Base-by-base conservation (phyloP, 2,329 filamentous ascomycete genomes). In the Gaeumannomyces tritici region DNA sequence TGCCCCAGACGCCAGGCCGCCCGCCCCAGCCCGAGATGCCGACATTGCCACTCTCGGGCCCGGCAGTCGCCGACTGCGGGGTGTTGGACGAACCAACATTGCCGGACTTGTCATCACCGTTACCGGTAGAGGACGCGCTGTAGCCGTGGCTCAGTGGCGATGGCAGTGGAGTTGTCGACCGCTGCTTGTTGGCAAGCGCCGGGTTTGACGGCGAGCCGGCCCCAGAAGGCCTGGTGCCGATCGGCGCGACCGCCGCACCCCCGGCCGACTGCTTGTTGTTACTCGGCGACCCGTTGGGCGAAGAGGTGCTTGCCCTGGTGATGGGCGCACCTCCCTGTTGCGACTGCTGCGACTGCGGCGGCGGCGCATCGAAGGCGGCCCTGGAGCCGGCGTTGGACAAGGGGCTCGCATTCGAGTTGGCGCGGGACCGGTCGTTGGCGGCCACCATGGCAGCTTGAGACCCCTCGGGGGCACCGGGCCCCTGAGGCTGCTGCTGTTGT, bases 121-220 rank as follows among this genome's bases (percentile, higher is more conserved):
- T 76, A 51, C 77, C 79, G 35, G 35, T 18, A 7, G 72, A 78
- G 69, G 70, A 83, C 4, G 62, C 61, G 51, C 81, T 85, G 74
- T 89, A 90, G 28, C 89, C 87, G 66, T 88, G 88, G 73, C 88
- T 88, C 61, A 95, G 80, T 15, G 93, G 92, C n/a, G 92, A 96
- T n/a, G 92, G 88, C 33, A 96, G 82, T 62, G 93, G 93, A 3
- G 93, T 96, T 9, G 91, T 96, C 0, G 93, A 91, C 64, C 91
- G 90, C 33, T 60, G 58, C 74, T 95, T 95, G 75, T 83, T 89
- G 59, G n/a, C 26, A 21, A 61, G 35, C 67, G 82, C 80, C 42
- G 83, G 81, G 69, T 87, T 88, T 35, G 79, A 72, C 28, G 79
- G 78, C 64, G 83, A 81, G 55, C 77, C 73, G 35, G 74, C 76